Percentiles rank a stretch among this genome's conserved stretches.
Conservation (phyloP, 495 filamentous ascomycete species). For the Thermothielavioides terrestris region DNA sequence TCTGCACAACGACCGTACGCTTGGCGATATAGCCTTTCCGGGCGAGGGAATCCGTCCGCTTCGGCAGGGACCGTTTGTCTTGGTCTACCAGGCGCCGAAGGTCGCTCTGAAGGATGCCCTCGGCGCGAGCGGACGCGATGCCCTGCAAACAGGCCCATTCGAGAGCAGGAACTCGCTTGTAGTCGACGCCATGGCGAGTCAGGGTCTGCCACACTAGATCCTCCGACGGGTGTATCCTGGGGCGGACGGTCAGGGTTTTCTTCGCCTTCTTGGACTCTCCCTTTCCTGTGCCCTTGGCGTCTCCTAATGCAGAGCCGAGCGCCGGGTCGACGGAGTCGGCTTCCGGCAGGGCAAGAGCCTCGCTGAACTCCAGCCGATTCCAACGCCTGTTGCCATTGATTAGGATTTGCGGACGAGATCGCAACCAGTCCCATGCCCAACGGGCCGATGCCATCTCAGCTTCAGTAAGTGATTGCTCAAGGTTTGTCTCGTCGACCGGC, state of each 20-base stretch:
- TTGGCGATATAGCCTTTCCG: slow-evolving; percentile 83
- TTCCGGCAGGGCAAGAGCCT: slow-evolving; percentile 37
- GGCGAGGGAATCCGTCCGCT: slow-evolving; percentile 64
- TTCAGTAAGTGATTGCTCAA: slow-evolving; percentile 15
- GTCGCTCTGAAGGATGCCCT: slow-evolving; percentile 72
- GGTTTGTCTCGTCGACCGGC: slow-evolving; percentile 6
- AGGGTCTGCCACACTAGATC: slow-evolving; percentile 63
- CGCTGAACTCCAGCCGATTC: slow-evolving; percentile 33
- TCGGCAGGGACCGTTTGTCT: slow-evolving; percentile 81
- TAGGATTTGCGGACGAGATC: slow-evolving; percentile 33
- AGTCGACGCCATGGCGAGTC: slow-evolving; percentile 71
- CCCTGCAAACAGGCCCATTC: slow-evolving; percentile 73
- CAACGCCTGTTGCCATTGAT: slow-evolving; percentile 33
- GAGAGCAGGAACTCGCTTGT: slow-evolving; percentile 51
- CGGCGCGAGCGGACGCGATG: slow-evolving; percentile 60
- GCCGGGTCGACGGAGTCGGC: slow-evolving; percentile 6
- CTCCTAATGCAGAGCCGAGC: not conserved
- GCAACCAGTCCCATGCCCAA: slow-evolving; percentile 41
- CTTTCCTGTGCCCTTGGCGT: not conserved
- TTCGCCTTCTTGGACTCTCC: slow-evolving; percentile 13
- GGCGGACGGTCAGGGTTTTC: slow-evolving; percentile 21
- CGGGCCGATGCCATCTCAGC: slow-evolving; percentile 28
- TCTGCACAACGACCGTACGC: slow-evolving; percentile 53
- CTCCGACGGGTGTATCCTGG: slow-evolving; percentile 32
- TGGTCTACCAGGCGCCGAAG: slow-evolving; percentile 69